These are phyloP conservation scores for Herpetomonas tarakana DNA, from an alignment of 208 protist species.

Conservation along the genomic window DNA sequence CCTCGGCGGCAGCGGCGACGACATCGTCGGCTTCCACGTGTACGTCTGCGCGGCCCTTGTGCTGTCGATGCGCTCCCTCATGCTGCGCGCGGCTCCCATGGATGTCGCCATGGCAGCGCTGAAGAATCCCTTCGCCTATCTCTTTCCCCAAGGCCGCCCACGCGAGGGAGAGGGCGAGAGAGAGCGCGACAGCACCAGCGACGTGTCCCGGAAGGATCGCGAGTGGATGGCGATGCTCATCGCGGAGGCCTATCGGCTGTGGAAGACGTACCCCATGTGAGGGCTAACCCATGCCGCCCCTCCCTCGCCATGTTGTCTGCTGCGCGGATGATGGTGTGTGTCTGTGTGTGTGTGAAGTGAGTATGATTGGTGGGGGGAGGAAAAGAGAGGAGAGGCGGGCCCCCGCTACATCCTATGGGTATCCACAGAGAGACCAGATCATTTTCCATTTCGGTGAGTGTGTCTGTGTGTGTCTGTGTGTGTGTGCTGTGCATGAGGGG, in stretches of 20 bases:
- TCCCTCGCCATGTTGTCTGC: no score
- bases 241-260: slow-evolving; percentile 53
- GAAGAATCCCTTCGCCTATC: slow-evolving; percentile 27
- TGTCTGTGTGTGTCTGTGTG: no score
- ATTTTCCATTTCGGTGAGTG: no score
- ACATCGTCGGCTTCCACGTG: slow-evolving; percentile 68
- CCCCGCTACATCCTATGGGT: no score
- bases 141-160: slow-evolving; percentile 1
- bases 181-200: slow-evolving; percentile 8
- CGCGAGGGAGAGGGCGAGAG: slow-evolving; percentile 1
- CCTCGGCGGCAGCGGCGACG: slow-evolving; percentile 32
- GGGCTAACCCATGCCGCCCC: no score
- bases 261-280: slow-evolving; percentile 22
- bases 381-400: no score
- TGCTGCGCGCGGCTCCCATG: slow-evolving; percentile 18
- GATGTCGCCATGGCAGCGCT: slow-evolving; percentile 32
- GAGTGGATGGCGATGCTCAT: slow-evolving; percentile 64
- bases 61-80: slow-evolving; percentile 16
- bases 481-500: no score
- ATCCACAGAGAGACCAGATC: no score
- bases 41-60: slow-evolving; percentile 87
- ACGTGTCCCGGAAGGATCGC: neutral
- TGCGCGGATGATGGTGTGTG: neutral
- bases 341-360: no score
- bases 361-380: no score